Evolutionary conservation across 768 basidiomycete genomes (phyloP).

Genomic region (Russula emetica): DNA sequence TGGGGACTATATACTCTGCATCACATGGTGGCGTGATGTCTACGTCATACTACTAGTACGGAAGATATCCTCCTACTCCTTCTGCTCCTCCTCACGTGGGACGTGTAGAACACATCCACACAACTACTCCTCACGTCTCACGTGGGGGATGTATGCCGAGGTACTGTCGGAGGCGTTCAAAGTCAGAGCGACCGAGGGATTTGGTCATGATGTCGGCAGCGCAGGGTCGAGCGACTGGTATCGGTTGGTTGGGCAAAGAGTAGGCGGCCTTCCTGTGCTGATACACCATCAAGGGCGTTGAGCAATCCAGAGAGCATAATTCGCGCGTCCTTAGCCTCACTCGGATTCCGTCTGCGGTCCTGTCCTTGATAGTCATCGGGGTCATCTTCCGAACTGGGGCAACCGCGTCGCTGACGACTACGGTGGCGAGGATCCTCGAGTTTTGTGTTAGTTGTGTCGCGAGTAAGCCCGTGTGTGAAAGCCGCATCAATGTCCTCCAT

Average conservation of each 20-base stretch:
- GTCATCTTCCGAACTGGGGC: conserved; percentile 10
- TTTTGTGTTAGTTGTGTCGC: conserved; percentile 31
- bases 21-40: too few relatives aligned
- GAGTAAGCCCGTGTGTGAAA: conserved; percentile 46
- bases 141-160: too few relatives aligned
- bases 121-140: too few relatives aligned
- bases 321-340: conserved; percentile 28
- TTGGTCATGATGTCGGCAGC: too few relatives aligned
- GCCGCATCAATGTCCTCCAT: conserved; percentile 87
- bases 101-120: too few relatives aligned
- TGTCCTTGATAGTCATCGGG: conserved; percentile 13
- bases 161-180: too few relatives aligned
- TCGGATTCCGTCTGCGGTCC: neutral
- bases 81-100: too few relatives aligned
- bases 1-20: too few relatives aligned
- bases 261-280: conserved; percentile 75
- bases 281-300: conserved; percentile 73
- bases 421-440: conserved; percentile 32
- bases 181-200: too few relatives aligned
- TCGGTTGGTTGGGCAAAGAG: conserved; percentile 75
- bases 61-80: too few relatives aligned
- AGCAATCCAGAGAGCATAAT: conserved; percentile 71
- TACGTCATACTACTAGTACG: too few relatives aligned
- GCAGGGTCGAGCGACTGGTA: conserved; percentile 68
- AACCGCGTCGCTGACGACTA: conserved; percentile 31